Evolutionary conservation across 2,329 filamentous ascomycete species (phyloP).

Genomic region (Venturiaceae sp.): DNA sequence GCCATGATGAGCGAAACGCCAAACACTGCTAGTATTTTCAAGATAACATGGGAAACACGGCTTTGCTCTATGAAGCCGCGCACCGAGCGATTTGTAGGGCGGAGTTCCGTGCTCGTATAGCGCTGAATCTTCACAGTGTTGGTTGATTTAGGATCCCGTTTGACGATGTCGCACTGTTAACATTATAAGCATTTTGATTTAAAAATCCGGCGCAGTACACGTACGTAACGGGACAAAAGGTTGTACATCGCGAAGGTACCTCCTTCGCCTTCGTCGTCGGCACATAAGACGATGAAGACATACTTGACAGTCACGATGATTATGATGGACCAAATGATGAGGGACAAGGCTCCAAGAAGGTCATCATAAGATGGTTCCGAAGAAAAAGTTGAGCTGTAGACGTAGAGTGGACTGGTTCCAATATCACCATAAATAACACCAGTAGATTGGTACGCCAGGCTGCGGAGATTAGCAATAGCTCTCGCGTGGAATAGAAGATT

Average conservation of each 20-base stretch:
- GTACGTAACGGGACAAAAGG: constrained; percentile 31
- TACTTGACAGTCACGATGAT: constrained; percentile 64
- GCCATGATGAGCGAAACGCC: constrained; percentile 60
- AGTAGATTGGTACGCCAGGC: constrained; percentile 52
- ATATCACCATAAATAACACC: constrained; percentile 65
- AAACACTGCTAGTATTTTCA: constrained; percentile 55
- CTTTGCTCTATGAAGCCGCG: constrained; percentile 51
- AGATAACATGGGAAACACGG: constrained; percentile 36
- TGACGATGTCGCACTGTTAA: constrained; percentile 46
- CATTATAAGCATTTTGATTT: too few relatives aligned
- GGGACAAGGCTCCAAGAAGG: constrained; percentile 54
- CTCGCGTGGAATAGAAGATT: neutral
- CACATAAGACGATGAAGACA: constrained; percentile 52
- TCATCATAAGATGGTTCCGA: constrained; percentile 45
- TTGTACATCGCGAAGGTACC: constrained; percentile 5
- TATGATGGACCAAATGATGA: constrained; percentile 60
- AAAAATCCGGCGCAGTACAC: constrained; percentile 13
- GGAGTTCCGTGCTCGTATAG: constrained; percentile 46
- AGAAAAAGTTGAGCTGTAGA: constrained; percentile 59
- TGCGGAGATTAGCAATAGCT: neutral
- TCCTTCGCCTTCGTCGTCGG: constrained; percentile 63
- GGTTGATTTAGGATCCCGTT: constrained; percentile 46
- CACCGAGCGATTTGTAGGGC: constrained; percentile 40
- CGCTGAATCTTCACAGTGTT: constrained; percentile 51
- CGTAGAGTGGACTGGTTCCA: constrained; percentile 58